phyloP scores from a whole-genome alignment of 1,139 yeast species.

The Yamadazyma diddensiae region DNA sequence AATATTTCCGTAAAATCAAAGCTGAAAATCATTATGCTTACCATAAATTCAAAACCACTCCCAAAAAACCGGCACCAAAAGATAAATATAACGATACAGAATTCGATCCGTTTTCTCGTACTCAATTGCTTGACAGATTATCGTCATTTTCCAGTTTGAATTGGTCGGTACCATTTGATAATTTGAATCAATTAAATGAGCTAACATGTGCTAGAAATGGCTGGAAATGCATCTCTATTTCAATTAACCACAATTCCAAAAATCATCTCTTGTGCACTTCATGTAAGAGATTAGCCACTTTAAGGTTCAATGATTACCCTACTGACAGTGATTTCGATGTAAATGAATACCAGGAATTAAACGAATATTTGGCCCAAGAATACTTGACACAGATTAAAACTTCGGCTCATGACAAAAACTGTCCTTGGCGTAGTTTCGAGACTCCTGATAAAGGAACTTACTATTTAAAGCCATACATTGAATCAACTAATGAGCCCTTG shows the following conservation, averaged over 20 bases:
- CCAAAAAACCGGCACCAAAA: constrained; percentile 11
- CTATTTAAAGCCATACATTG: constrained; percentile 34
- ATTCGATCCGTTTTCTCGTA: constrained; percentile 36
- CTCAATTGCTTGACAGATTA: constrained; percentile 26
- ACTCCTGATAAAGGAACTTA: constrained; percentile 35
- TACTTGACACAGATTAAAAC: constrained; percentile 24
- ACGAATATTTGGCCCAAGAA: constrained; percentile 20
- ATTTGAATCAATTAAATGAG: constrained; percentile 22
- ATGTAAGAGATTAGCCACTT: constrained; percentile 29
- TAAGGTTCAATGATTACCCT: constrained; percentile 22
- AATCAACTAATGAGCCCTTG: constrained; percentile 28
- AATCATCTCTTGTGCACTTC: constrained; percentile 35
- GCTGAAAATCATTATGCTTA: constrained; percentile 35
- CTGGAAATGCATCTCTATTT: constrained; percentile 37
- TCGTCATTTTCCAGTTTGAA: constrained; percentile 31
- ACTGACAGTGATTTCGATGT: constrained; percentile 16
- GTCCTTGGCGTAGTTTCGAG: constrained; percentile 39
- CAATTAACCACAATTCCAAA: constrained; percentile 20
- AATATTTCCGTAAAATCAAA: constrained; percentile 36
- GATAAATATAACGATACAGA: constrained; percentile 14
- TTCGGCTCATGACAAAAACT: constrained; percentile 28
- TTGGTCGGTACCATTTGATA: constrained; percentile 30
- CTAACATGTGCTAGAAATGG: constrained; percentile 41
- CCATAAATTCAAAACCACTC: constrained; percentile 27
- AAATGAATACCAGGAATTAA: constrained; percentile 24